Evolutionary conservation across 495 filamentous ascomycete genomes (phyloP).

Genomic region (Glarea lozoyensis): DNA sequence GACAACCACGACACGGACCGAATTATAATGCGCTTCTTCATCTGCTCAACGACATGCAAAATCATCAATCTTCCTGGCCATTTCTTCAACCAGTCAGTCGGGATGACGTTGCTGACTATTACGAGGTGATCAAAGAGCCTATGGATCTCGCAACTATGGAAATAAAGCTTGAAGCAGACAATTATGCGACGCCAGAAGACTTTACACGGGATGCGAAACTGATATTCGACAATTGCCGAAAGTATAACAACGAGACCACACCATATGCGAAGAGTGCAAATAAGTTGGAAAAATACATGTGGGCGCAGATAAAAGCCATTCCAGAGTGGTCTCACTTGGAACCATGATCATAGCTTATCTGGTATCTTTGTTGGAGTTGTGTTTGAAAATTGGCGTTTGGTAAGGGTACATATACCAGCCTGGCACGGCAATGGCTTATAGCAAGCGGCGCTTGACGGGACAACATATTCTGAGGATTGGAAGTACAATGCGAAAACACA

Average conservation of each 20-base stretch:
- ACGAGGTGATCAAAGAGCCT: conserved; percentile 94
- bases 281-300: conserved; percentile 96
- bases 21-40: conserved; percentile 91
- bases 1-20: conserved; percentile 93
- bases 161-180: conserved; percentile 85
- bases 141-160: conserved; percentile 99
- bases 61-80: conserved; percentile 85
- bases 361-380: too few species aligned
- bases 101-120: conserved; percentile 95
- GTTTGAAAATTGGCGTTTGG: too few species aligned
- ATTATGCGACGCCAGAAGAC: conserved; percentile 84
- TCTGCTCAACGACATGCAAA: conserved; percentile 91
- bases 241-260: conserved; percentile 93
- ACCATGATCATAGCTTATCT: too few species aligned
- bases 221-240: conserved; percentile 89
- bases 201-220: conserved; percentile 87
- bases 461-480: too few species aligned
- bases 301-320: conserved; percentile 80
- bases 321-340: conserved; percentile 81
- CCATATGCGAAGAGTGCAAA: conserved; percentile 93
- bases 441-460: too few species aligned
- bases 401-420: too few species aligned
- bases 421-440: too few species aligned
- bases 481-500: too few species aligned
- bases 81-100: conserved; percentile 90